Percentiles rank a stretch among this genome's conserved stretches.
phyloP scores from a whole-genome alignment of 2,329 filamentous ascomycete species.

The Aureobasidium vineae region DNA sequence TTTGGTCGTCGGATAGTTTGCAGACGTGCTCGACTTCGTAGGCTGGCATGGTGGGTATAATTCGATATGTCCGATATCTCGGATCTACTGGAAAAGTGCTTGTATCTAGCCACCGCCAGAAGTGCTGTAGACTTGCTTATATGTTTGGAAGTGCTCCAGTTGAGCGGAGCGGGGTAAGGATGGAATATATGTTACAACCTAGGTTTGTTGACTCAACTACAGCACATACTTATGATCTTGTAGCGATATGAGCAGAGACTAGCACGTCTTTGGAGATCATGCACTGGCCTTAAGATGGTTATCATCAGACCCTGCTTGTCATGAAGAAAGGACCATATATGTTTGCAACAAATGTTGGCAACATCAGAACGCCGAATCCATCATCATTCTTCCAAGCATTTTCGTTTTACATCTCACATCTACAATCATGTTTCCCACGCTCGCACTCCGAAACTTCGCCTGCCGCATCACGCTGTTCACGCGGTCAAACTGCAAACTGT shows the following conservation, averaged over 20 bases:
- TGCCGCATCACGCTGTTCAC: slow-evolving; percentile 72
- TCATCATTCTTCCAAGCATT: neutral
- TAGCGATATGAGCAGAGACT: neutral
- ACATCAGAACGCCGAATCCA: neutral
- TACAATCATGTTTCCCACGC: slow-evolving; percentile 21
- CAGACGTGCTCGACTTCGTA: slow-evolving; percentile 46
- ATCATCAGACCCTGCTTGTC: neutral
- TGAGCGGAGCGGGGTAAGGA: slow-evolving; percentile 17
- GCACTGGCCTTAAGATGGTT: too few relatives aligned
- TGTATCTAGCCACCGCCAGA: neutral
- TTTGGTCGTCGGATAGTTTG: slow-evolving; percentile 38
- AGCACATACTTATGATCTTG: neutral
- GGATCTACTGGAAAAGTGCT: neutral
- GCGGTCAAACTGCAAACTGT: slow-evolving; percentile 68
- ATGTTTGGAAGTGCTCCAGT: slow-evolving; percentile 7
- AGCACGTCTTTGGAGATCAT: too few relatives aligned
- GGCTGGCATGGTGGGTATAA: slow-evolving; percentile 42
- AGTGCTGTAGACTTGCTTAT: neutral
- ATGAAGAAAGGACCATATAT: neutral
- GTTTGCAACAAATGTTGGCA: neutral
- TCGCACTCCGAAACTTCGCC: slow-evolving; percentile 37
- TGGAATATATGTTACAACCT: neutral
- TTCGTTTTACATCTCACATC: neutral
- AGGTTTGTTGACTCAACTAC: neutral
- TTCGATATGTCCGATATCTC: neutral